Base-by-base conservation (phyloP, 345 rosid genomes). In the Populus deltoides region DNA sequence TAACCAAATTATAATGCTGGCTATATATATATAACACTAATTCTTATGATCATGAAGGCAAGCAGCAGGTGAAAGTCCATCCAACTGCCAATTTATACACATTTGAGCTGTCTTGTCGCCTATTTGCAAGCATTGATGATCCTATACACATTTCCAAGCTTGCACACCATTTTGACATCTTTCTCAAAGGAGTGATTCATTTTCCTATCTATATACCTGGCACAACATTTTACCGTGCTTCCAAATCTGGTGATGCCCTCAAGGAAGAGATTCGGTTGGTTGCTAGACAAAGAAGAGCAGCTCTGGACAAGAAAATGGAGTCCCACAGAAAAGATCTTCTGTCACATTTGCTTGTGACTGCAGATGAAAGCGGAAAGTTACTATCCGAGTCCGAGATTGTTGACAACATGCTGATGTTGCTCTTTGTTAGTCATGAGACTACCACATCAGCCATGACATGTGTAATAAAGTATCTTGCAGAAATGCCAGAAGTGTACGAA, bases 41-140 rank as follows among this genome's bases (percentile, higher is more conserved):
- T 68, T 69, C 31, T 69, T 25, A 2, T 77, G 25, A 55, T 39
- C 36, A 8, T 78, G 77, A 71, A 83, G 83, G 80, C 27, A 75
- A 79, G 62, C 57, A 51, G 69, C 78, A 76, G 63, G 69, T 83
- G 76, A 57, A 36, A 35, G 79, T 72, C 8, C 49, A 80, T 38
- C 79, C 77, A 9, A 27, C 78, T 17, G 20, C 78, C 17, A 81
- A 78, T 47, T 12, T 47, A 9, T 80, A 81, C 75, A 74, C 84
- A 7, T 84, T 84, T 43, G 84, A 78, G 68, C 45, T 84, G 65
- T 81, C 82, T 2, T 84, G 84, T 39, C 59, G 69, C 13, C 33
- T 84, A 0, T 75, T 84, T 72, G 76, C 82, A 81, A 81, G 80
- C 72, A 75, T 84, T 35, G 63, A 71, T 4, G 86, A 84, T 31